phyloP scores from a whole-genome alignment of 192 early-diverging fungal genomes.

The Coemansia sp. region DNA sequence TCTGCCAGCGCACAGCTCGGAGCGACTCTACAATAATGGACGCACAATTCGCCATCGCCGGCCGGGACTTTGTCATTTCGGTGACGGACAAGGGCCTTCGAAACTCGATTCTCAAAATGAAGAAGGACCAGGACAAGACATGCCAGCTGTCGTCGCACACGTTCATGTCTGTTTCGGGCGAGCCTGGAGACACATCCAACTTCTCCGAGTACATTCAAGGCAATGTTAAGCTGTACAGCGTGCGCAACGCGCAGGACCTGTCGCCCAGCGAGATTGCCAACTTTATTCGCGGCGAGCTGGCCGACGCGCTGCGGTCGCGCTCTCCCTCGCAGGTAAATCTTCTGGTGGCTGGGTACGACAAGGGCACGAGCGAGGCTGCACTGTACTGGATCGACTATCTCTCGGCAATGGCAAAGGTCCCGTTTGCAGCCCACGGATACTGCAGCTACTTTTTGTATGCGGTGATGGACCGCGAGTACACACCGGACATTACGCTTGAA shows the following conservation, averaged over 20 bases:
- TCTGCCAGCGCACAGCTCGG: neutral
- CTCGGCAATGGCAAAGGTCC: conserved; percentile 69
- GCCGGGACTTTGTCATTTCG: conserved; percentile 89
- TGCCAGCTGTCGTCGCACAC: conserved; percentile 77
- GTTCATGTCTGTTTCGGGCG: conserved; percentile 83
- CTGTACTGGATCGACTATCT: conserved; percentile 95
- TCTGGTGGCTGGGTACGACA: conserved; percentile 81
- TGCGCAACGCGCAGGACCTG: conserved; percentile 83
- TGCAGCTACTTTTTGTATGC: conserved; percentile 87
- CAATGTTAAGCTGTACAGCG: conserved; percentile 86
- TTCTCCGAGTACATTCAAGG: conserved; percentile 96
- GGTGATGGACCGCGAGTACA: conserved; percentile 91
- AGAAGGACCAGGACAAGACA: conserved; percentile 89
- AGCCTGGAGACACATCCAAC: conserved; percentile 86
- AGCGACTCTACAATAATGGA: conserved; percentile 57
- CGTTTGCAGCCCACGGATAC: conserved; percentile 89
- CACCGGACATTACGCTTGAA: conserved; percentile 72
- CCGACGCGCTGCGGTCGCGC: conserved; percentile 69
- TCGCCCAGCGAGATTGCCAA: conserved; percentile 72
- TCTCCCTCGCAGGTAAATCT: conserved; percentile 85
- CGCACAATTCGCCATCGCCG: conserved; percentile 82
- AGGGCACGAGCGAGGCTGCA: conserved; percentile 65
- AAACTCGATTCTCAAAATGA: conserved; percentile 88
- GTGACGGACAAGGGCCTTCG: conserved; percentile 75
- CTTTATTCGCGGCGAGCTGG: conserved; percentile 83